These are phyloP conservation scores for Astrothelium macrocarpum DNA, from an alignment of 495 filamentous ascomycete species.

Conservation along the genomic window DNA sequence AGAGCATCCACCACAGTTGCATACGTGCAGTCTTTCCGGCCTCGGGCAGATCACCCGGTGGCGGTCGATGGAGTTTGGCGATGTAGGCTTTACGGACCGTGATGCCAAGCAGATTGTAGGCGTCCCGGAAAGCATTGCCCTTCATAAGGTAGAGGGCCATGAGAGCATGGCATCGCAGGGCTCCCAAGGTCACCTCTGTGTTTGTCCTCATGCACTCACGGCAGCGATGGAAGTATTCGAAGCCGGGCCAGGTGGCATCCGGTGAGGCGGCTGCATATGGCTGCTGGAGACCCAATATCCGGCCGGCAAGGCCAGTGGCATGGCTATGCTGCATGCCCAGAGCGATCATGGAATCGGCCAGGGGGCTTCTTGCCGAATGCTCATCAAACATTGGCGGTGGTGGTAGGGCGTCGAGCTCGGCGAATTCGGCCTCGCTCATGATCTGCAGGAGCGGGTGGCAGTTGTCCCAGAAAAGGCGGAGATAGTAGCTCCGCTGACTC, in stretches of 20 bases:
- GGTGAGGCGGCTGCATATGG: neutral
- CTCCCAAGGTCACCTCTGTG: conserved; percentile 1
- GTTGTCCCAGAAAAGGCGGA: conserved; percentile 1
- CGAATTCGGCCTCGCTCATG: conserved; percentile 2
- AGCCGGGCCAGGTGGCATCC: conserved; percentile 1
- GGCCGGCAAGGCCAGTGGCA: conserved; percentile 2
- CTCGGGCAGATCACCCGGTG: conserved; percentile 1
- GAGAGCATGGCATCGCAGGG: neutral
- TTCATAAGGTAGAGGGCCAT: conserved; percentile 5
- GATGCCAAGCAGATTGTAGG: conserved; percentile 4
- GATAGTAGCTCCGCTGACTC: conserved; percentile 4
- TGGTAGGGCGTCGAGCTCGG: conserved; percentile 1
- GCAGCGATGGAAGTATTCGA: conserved; percentile 2
- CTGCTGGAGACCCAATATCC: neutral
- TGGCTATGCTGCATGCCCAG: conserved; percentile 3
- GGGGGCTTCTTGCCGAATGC: conserved; percentile 3
- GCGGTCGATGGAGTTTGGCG: conserved; percentile 1
- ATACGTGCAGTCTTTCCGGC: conserved; percentile 1
- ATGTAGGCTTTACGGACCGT: conserved; percentile 3
- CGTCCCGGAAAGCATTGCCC: conserved; percentile 1
- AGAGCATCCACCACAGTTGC: conserved; percentile 3
- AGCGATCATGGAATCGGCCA: conserved; percentile 2
- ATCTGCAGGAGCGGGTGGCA: conserved; percentile 1
- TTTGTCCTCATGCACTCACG: conserved; percentile 1
- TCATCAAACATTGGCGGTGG: neutral